A percentile compares a stretch with the other conserved stretches of the same genome.
phyloP scores from a whole-genome alignment of 2,329 filamentous ascomycete species.

The Diaporthe caulivora region DNA sequence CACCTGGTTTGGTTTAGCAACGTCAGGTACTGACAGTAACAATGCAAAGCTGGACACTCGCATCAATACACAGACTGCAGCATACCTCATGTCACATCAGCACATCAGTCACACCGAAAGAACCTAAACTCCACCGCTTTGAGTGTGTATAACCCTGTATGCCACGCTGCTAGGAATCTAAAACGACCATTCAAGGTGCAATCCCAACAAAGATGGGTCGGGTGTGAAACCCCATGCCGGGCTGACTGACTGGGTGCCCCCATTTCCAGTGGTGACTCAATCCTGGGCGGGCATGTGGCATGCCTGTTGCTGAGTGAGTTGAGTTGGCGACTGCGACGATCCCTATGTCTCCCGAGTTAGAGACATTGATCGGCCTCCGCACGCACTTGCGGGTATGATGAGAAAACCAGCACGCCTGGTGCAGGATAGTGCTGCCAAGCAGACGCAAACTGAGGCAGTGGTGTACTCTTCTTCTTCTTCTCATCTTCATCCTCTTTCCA shows the following conservation, averaged over 20 bases:
- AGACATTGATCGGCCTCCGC: background rate
- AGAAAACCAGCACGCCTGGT: background rate
- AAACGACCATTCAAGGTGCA: background rate
- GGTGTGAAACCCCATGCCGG: constrained; percentile 7
- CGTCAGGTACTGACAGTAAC: background rate
- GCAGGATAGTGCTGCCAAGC: background rate
- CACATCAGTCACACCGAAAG: constrained; percentile 9
- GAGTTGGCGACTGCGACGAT: background rate
- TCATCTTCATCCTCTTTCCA: background rate
- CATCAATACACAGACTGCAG: background rate
- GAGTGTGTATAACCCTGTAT: background rate
- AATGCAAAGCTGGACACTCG: background rate
- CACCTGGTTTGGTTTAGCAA: background rate
- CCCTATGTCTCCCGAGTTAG: constrained; percentile 10
- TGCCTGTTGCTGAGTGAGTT: constrained; percentile 19
- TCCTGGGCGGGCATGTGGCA: constrained; percentile 14
- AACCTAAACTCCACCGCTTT: background rate
- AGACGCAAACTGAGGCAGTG: background rate
- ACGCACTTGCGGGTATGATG: background rate
- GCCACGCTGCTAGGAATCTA: background rate
- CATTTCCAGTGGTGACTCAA: background rate
- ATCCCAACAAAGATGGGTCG: background rate
- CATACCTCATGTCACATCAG: background rate
- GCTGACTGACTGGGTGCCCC: background rate
- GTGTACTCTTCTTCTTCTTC: background rate